A percentile compares a stretch with the other conserved stretches of the same genome.
Evolutionary conservation across 805 yeast species (phyloP).

Genomic region (Cyberlindnera suaveolens): DNA sequence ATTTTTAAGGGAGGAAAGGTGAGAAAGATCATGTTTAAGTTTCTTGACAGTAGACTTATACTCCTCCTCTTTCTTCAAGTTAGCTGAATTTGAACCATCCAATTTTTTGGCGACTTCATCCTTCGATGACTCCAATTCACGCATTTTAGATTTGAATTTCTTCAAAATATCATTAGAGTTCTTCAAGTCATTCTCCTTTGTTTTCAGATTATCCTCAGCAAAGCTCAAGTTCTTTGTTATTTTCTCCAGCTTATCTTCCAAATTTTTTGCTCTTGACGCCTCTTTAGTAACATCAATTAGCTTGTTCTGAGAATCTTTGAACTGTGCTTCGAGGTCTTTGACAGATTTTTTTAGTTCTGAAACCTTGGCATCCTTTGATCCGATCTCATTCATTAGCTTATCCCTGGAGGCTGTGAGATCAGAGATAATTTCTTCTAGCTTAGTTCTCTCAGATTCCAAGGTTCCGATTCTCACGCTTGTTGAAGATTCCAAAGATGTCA

Average conservation of each 20-base stretch:
- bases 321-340: neutral
- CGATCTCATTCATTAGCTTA: slow-evolving; percentile 1
- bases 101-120: no score
- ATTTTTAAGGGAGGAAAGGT: no score
- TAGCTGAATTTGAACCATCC: neutral
- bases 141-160: no score
- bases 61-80: slow-evolving; percentile 8
- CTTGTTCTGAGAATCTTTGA: neutral
- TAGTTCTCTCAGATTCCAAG: slow-evolving; percentile 9
- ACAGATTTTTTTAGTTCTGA: slow-evolving; percentile 3
- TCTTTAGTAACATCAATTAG: neutral
- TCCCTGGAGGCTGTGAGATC: slow-evolving; percentile 11
- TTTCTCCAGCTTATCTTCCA: no score
- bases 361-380: slow-evolving; percentile 2
- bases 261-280: no score
- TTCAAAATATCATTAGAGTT: neutral
- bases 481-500: slow-evolving; percentile 11
- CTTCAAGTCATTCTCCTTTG: neutral
- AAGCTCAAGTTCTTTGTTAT: no score
- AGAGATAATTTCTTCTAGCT: slow-evolving; percentile 10
- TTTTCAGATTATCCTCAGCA: neutral
- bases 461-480: slow-evolving; percentile 2
- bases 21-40: no score
- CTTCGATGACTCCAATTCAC: no score
- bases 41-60: no score